Evolutionary conservation across 148 eudicot genomes (phyloP).

Genomic region (Vaccinium myrtillus): DNA sequence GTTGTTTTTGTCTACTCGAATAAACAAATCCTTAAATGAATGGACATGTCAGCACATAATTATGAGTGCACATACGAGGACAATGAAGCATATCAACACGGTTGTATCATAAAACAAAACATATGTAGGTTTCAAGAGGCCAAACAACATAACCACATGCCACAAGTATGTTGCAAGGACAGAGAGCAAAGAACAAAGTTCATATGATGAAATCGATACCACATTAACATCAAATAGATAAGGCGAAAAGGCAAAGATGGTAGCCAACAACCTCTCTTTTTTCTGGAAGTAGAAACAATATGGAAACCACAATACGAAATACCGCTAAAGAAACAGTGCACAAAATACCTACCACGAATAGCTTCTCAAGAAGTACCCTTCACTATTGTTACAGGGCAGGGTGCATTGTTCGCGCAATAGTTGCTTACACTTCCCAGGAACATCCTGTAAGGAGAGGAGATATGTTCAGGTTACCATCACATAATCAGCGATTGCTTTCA

Average conservation of each 20-base stretch:
- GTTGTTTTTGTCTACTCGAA: background rate
- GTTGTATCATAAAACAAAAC: background rate
- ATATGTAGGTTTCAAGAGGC: background rate
- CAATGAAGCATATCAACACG: background rate
- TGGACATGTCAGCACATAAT: background rate
- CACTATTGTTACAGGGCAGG: slow-evolving; percentile 70
- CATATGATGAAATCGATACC: background rate
- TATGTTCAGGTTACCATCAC: background rate
- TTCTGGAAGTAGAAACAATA: background rate
- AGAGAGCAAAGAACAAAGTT: background rate
- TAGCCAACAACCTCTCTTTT: background rate
- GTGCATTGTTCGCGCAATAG: slow-evolving; percentile 71
- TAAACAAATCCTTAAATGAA: background rate
- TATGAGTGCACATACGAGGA: background rate
- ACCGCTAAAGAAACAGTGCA: background rate
- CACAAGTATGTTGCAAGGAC: too few species aligned
- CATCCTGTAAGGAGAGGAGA: slow-evolving; percentile 42
- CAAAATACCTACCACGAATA: slow-evolving; percentile 33
- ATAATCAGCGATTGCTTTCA: background rate
- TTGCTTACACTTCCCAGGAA: slow-evolving; percentile 89
- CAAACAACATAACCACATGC: background rate
- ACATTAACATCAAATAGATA: background rate
- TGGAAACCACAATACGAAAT: background rate
- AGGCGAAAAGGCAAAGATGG: background rate
- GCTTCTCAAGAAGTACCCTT: slow-evolving; percentile 37